Evolutionary conservation across 2,329 filamentous ascomycete species (phyloP).

Genomic region (Talaromyces amestolkiae): DNA sequence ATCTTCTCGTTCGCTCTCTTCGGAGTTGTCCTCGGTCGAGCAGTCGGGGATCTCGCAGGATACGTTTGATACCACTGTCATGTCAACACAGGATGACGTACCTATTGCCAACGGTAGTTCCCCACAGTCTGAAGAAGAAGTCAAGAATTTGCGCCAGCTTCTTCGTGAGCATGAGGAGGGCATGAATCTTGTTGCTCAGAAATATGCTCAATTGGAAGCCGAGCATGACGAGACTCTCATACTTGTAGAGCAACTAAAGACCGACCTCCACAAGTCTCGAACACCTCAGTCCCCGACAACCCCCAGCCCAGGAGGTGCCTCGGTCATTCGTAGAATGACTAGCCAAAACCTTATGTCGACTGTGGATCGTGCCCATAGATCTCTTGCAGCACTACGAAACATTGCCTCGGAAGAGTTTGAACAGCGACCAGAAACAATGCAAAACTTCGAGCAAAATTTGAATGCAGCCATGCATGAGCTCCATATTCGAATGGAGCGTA

Average conservation of each 20-base stretch:
- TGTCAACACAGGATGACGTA: conserved; percentile 26
- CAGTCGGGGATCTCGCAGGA: conserved; percentile 67
- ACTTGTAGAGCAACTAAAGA: conserved; percentile 87
- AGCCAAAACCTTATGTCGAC: conserved; percentile 78
- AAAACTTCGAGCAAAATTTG: conserved; percentile 88
- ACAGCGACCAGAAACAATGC: conserved; percentile 74
- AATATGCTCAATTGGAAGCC: conserved; percentile 78
- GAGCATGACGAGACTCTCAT: conserved; percentile 79
- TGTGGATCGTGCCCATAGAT: conserved; percentile 86
- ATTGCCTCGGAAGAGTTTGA: conserved; percentile 86
- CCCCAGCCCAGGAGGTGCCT: conserved; percentile 44
- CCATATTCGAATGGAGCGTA: conserved; percentile 79
- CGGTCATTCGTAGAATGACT: conserved; percentile 89
- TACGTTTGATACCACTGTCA: conserved; percentile 59
- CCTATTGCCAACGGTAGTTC: conserved; percentile 25
- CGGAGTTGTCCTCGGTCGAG: conserved; percentile 85
- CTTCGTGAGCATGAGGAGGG: conserved; percentile 74
- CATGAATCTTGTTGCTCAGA: conserved; percentile 69
- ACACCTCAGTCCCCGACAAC: conserved; percentile 56
- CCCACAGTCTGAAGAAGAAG: conserved; percentile 59
- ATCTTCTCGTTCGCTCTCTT: conserved; percentile 87
- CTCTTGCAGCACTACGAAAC: conserved; percentile 83
- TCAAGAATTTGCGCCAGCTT: conserved; percentile 68
- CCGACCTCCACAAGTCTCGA: conserved; percentile 76
- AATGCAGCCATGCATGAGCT: conserved; percentile 92